A percentile compares a stretch with the other conserved stretches of the same genome.
Evolutionary conservation across 1,284 basidiomycete genomes (phyloP).

Genomic region (Austropuccinia psidii): DNA sequence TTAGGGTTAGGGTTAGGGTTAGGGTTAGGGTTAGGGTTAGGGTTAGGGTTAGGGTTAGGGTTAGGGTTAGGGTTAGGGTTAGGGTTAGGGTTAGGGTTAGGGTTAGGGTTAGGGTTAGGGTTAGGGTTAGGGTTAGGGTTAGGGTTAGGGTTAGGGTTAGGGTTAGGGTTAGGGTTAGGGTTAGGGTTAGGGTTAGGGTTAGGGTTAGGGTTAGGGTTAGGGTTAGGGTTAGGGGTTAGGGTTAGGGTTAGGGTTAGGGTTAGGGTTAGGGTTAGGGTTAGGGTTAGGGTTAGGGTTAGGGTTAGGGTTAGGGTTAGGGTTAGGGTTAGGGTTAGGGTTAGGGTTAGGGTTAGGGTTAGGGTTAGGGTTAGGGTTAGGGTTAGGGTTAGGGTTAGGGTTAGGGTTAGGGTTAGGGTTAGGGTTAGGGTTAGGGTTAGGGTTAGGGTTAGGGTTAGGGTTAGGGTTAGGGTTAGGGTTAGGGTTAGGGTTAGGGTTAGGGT

Average conservation of each 20-base stretch:
- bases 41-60: conserved; percentile 20
- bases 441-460: background rate
- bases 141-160: conserved; percentile 18
- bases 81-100: conserved; percentile 5
- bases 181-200: conserved; percentile 10
- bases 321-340: conserved; percentile 20
- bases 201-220: background rate
- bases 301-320: conserved; percentile 14
- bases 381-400: conserved; percentile 7
- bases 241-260: background rate
- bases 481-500: background rate
- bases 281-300: background rate
- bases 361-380: conserved; percentile 12
- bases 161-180: conserved; percentile 19
- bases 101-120: background rate
- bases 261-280: background rate
- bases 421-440: background rate
- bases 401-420: background rate
- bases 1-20: conserved; percentile 16
- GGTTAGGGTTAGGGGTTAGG: too few species aligned
- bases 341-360: conserved; percentile 16
- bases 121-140: conserved; percentile 20
- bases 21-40: too few species aligned
- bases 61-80: conserved; percentile 9
- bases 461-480: background rate